Evolutionary conservation across 108 stramenopile species (phyloP).

Genomic region (Asterionellopsis glacialis): DNA sequence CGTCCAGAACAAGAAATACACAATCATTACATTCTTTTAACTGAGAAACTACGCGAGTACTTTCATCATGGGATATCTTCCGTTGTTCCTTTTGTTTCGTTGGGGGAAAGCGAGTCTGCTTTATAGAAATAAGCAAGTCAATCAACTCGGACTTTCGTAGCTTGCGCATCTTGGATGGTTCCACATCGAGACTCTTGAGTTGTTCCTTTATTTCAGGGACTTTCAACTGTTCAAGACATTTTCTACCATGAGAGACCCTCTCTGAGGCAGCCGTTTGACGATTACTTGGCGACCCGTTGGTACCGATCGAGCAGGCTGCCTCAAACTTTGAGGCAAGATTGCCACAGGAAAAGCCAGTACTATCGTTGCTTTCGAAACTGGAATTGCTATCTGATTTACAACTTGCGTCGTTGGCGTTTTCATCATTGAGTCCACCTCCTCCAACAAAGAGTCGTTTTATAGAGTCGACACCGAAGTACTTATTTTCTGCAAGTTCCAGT

Average conservation of each 20-base stretch:
- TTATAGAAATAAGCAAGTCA: constrained; percentile 30
- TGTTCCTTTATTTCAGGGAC: constrained; percentile 9
- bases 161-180: background rate
- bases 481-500: constrained; percentile 36
- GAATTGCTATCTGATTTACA: constrained; percentile 18
- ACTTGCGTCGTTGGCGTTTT: constrained; percentile 1
- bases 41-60: constrained; percentile 7
- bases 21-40: constrained; percentile 8
- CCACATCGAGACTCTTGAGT: constrained; percentile 2
- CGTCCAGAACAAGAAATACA: constrained; percentile 84
- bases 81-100: background rate
- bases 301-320: constrained; percentile 22
- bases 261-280: background rate
- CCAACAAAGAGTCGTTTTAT: constrained; percentile 5
- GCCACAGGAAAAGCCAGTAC: constrained; percentile 5
- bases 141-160: constrained; percentile 55
- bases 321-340: constrained; percentile 70
- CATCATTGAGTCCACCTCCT: constrained; percentile 8
- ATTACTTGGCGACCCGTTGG: background rate
- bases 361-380: constrained; percentile 21
- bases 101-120: background rate
- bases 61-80: constrained; percentile 1
- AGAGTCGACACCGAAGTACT: constrained; percentile 28
- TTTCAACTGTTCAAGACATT: constrained; percentile 12
- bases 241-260: background rate